These are phyloP conservation scores for Emergomyces orientalis DNA, from an alignment of 2,329 filamentous ascomycete species.

Conservation along the genomic window DNA sequence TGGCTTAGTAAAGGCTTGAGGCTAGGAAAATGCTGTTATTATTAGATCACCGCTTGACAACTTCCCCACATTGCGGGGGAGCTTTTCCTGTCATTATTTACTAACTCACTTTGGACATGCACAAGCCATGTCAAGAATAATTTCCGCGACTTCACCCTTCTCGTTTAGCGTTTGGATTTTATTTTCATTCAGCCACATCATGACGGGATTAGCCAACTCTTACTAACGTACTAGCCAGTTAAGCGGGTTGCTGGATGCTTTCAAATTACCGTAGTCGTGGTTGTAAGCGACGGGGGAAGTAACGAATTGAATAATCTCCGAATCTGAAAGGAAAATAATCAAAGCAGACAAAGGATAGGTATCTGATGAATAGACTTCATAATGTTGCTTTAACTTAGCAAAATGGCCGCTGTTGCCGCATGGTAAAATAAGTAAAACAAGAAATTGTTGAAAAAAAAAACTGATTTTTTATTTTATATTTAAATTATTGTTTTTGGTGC, in stretches of 20 bases:
- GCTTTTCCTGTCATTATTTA: neutral
- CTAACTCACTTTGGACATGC: neutral
- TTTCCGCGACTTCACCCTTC: neutral
- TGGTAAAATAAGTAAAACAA: no score
- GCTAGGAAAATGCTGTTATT: neutral
- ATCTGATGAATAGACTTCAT: neutral
- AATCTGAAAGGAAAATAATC: neutral
- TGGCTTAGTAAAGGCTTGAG: neutral
- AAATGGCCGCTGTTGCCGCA: neutral
- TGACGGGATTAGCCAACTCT: neutral
- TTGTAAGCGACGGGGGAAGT: neutral
- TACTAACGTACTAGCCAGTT: no score
- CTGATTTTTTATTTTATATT: no score
- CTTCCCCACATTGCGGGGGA: slow-evolving; percentile 3
- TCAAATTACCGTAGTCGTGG: neutral
- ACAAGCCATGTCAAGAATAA: neutral
- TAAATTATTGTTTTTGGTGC: no score
- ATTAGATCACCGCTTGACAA: neutral
- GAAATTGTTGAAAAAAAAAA: no score
- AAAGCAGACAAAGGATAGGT: neutral
- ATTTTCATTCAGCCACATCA: neutral
- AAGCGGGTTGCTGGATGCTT: no score
- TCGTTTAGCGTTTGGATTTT: neutral
- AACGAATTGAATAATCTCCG: neutral
- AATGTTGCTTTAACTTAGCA: neutral